Base-by-base conservation (phyloP, 805 yeast genomes). In the Kodamaea kakaduensis region DNA sequence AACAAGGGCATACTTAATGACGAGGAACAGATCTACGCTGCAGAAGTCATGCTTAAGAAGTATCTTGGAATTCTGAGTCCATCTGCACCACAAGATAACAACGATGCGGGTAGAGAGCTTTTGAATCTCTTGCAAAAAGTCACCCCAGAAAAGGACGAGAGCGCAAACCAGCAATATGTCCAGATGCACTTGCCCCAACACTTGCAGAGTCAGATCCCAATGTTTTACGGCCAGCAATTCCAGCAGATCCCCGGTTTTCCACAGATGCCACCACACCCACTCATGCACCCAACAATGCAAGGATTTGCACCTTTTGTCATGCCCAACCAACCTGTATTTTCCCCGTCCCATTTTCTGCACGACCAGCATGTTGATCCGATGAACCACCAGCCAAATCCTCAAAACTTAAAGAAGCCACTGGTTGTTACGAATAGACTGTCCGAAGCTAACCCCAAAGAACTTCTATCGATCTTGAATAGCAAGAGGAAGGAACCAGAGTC, bases 101-200 rank as follows among this genome's bases (percentile, higher is more conserved):
- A 47, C 18, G 90, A 83, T 56, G 87, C 88, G 1, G 93, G 93
- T 21, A 78, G 90, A 67, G 90, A 81, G 35, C 56, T 84, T 38
- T 69, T 84, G 48, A 75, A 81, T 42, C 70, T 82, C 54, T 64
- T 84, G 41, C 71, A 66, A 42, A 64, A 65, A 9, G 63, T 62
- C 6, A 35, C 39, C 12, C 40, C 47, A 13, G 18, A 25, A 9
- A 19, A 34, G 6, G 36, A 34, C 16, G 30, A 18, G 21, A 14
- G 20, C 10, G 17, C 30, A 6, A 19, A 27, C 23, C 22, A 30
- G 17, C 31, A 48, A 14, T 48, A 43, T 28, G 43, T 52, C 18
- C 56, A 51, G 19, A 52, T 54, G 54, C 47, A 53, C 22, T 47
- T 62, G 25, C 67, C 69, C 8, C 61, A 51, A 27, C 63, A 59